Evolutionary conservation across 129 eudicot genomes (phyloP), one percentile per base, ranked within the genome.

Genomic region (Solidago caesia): DNA sequence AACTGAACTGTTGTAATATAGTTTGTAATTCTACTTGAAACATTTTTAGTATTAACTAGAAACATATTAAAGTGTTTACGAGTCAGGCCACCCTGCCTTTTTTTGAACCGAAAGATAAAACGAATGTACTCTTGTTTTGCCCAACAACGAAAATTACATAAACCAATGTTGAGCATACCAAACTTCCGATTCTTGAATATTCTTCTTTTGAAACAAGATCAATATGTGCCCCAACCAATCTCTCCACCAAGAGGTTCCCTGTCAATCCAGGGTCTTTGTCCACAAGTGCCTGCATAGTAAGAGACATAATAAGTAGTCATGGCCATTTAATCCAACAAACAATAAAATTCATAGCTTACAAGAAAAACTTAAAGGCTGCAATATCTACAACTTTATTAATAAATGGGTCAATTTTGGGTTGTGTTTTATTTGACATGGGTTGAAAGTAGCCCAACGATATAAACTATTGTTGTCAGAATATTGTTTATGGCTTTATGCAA

Each of bases 201-300:
- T 94, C 99, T 85, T 94, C 99, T 72, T 94, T 94, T 62, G 99
- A 87, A 79, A 94, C 94, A 61, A 94, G 96, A 81, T 94, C 99
- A 62, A 94, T 81, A 80, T 94, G 99, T 45, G 97, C 99, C 72
- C 99, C 99, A 82, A 94, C 96, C 68, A 94, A 91, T 64, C 99
- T 93, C 70, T 94, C 99, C 67, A 94, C 96, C 82, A 94, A 71
- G 49, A 94, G 94, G 82, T 91, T 94, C 77, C 99, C 97, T 6
- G 96, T 94, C 83, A 94, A 85, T 62, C 99, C 99, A 64, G 99
- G 99, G 84, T 94, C 99, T 78, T 87, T 85, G 74, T 94, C 99
- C 57, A 84, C 71, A 67, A 87, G 91, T 80, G 75, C 82, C 99
- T 93, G 86, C 73, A 75, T 63, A 16, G 4, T 29, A 47, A 48